phyloP scores from a whole-genome alignment of 768 basidiomycete species.

The Termitomyces eurrhizus region DNA sequence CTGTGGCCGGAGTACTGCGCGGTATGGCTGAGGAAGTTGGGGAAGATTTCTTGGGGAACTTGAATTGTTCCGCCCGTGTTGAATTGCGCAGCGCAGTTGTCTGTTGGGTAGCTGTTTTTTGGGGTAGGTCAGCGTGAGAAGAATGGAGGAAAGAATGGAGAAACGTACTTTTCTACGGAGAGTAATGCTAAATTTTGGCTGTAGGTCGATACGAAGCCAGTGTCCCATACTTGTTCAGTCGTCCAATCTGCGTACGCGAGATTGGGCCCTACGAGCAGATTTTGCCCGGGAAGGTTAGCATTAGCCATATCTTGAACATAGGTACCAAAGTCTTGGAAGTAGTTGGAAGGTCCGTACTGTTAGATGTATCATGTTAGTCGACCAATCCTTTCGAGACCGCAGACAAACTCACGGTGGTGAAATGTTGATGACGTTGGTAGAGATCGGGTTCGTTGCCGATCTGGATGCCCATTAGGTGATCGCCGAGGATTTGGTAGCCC shows the following conservation, averaged over 20 bases:
- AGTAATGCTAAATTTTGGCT: slow-evolving; percentile 36
- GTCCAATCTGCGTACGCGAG: slow-evolving; percentile 49
- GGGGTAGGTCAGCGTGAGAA: slow-evolving; percentile 16
- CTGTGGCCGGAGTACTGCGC: slow-evolving; percentile 34
- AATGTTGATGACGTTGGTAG: slow-evolving; percentile 39
- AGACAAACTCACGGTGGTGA: slow-evolving; percentile 21
- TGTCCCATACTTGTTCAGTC: slow-evolving; percentile 49
- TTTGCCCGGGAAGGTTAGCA: slow-evolving; percentile 27
- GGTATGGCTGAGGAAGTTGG: slow-evolving; percentile 58
- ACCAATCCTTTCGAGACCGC: no score
- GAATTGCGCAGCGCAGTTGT: slow-evolving; percentile 58
- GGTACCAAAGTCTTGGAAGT: slow-evolving; percentile 48
- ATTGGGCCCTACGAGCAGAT: slow-evolving; percentile 57
- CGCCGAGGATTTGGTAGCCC: slow-evolving; percentile 65
- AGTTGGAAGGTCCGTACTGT: slow-evolving; percentile 42
- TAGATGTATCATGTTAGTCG: slow-evolving; percentile 1
- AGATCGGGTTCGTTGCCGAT: slow-evolving; percentile 69
- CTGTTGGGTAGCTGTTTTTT: slow-evolving; percentile 45
- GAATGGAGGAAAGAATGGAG: slow-evolving; percentile 11
- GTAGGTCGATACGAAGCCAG: slow-evolving; percentile 46
- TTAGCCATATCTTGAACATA: slow-evolving; percentile 31
- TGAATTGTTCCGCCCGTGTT: slow-evolving; percentile 32
- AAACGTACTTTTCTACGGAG: slow-evolving; percentile 54
- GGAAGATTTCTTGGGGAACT: slow-evolving; percentile 47
- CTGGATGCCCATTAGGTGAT: slow-evolving; percentile 63